Conservation (phyloP, 192 early-diverging fungal genomes). For the Linnemannia hyalina region DNA sequence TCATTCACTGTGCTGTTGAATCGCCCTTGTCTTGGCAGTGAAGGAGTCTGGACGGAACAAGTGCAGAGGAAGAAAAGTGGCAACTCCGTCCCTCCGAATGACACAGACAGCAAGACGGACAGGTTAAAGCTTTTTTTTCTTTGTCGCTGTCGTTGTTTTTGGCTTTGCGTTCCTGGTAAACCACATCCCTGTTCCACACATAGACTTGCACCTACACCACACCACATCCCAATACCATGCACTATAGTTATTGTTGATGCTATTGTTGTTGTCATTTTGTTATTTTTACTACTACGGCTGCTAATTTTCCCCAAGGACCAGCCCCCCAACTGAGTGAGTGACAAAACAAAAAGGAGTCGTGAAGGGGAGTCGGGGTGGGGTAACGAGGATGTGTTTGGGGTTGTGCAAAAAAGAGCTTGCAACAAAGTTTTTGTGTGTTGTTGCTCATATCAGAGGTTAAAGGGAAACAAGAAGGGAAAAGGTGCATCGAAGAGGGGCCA, state of each 20-base stretch:
- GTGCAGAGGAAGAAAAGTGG: no score
- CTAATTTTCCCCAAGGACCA: background rate
- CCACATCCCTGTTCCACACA: background rate
- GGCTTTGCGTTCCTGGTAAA: background rate
- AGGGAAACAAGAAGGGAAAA: background rate
- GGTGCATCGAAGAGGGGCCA: background rate
- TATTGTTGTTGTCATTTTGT: background rate
- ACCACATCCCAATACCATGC: background rate
- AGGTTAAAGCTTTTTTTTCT: background rate
- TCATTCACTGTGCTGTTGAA: background rate
- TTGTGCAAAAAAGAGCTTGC: background rate
- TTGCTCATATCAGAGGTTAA: slow-evolving; percentile 9
- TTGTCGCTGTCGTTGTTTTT: background rate
- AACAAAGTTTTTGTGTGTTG: slow-evolving; percentile 1
- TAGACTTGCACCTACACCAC: background rate
- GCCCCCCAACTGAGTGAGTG: background rate
- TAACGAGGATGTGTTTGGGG: background rate
- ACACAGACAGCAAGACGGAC: background rate
- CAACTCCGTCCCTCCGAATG: no score
- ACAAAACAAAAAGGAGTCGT: background rate
- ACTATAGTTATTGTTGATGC: background rate
- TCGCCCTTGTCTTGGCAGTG: background rate
- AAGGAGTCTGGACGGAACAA: no score
- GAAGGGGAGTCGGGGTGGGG: background rate
- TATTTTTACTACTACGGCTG: background rate